These are phyloP conservation scores for Crassisporium funariophilum DNA, from an alignment of 768 basidiomycete genomes.

Conservation along the genomic window DNA sequence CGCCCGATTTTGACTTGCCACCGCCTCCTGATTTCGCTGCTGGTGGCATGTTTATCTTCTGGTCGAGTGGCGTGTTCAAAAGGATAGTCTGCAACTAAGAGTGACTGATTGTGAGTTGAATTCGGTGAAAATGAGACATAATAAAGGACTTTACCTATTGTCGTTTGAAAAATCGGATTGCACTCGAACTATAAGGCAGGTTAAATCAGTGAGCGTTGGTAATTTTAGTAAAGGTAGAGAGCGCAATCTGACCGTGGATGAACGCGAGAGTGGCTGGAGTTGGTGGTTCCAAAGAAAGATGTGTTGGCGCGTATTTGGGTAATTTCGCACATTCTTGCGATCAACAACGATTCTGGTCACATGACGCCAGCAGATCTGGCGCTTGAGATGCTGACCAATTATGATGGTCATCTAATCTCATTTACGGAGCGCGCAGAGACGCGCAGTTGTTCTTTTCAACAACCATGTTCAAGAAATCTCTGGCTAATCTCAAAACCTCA, in stretches of 20 bases:
- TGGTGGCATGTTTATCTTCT: slow-evolving; percentile 43
- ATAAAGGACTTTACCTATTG: neutral
- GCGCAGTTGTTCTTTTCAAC: neutral
- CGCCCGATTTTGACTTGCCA: slow-evolving; percentile 63
- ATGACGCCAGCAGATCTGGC: too few relatives aligned
- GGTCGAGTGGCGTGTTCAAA: neutral
- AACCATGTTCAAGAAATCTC: slow-evolving; percentile 79
- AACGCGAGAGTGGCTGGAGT: slow-evolving; percentile 35
- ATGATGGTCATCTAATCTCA: neutral
- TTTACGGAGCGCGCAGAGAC: neutral
- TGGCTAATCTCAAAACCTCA: slow-evolving; percentile 70
- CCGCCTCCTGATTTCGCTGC: slow-evolving; percentile 53
- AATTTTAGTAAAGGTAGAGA: slow-evolving; percentile 7
- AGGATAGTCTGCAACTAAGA: slow-evolving; percentile 1
- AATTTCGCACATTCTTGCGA: slow-evolving; percentile 17
- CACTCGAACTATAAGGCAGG: neutral
- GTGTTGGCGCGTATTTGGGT: slow-evolving; percentile 40
- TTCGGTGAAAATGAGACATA: neutral
- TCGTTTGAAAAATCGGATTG: slow-evolving; percentile 3
- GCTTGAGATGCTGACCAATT: neutral
- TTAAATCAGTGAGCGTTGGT: slow-evolving; percentile 1
- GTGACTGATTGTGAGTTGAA: slow-evolving; percentile 7
- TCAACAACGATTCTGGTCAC: slow-evolving; percentile 21
- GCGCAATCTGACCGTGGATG: slow-evolving; percentile 20
- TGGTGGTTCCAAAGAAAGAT: slow-evolving; percentile 47